These are phyloP conservation scores for Talaromyces liani DNA, from an alignment of 495 filamentous ascomycete genomes.

Conservation along the genomic window DNA sequence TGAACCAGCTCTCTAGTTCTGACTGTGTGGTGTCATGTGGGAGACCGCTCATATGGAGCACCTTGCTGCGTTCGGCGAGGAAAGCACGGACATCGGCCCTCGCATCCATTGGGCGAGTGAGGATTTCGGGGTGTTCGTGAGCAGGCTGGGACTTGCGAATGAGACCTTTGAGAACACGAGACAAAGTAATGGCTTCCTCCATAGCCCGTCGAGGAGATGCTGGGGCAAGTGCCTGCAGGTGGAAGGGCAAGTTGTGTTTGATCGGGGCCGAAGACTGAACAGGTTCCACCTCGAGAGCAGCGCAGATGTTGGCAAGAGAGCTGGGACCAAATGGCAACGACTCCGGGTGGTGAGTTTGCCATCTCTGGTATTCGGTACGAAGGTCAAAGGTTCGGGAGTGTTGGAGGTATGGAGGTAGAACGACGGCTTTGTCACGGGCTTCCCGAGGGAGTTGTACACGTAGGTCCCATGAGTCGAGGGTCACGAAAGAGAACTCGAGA, in stretches of 20 bases:
- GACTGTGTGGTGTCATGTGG: constrained; percentile 98
- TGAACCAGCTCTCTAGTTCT: constrained; percentile 98
- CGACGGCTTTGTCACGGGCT: constrained; percentile 94
- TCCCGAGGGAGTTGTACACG: constrained; percentile 95
- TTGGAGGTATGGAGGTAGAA: constrained; percentile 92
- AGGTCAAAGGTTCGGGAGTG: constrained; percentile 96
- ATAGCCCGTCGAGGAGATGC: constrained; percentile 96
- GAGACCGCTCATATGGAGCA: constrained; percentile 92
- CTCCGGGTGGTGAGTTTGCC: constrained; percentile 97
- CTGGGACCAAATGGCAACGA: constrained; percentile 94
- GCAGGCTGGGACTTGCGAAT: constrained; percentile 93
- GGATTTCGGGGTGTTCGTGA: constrained; percentile 86
- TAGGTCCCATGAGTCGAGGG: constrained; percentile 95
- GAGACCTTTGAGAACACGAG: constrained; percentile 82
- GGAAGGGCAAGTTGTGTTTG: constrained; percentile 97
- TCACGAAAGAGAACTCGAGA: constrained; percentile 95
- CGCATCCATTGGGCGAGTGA: constrained; percentile 93
- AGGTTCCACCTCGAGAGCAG: constrained; percentile 93
- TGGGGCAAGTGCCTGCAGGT: constrained; percentile 90
- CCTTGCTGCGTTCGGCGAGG: constrained; percentile 89
- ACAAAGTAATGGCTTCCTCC: constrained; percentile 92
- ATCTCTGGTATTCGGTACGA: constrained; percentile 92
- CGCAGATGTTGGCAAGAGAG: constrained; percentile 93
- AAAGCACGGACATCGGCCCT: constrained; percentile 96
- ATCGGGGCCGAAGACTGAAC: constrained; percentile 95